Percentiles rank a stretch among this genome's conserved stretches.
Conservation (phyloP, 306 rosid species). For the Lotus japonicus region DNA sequence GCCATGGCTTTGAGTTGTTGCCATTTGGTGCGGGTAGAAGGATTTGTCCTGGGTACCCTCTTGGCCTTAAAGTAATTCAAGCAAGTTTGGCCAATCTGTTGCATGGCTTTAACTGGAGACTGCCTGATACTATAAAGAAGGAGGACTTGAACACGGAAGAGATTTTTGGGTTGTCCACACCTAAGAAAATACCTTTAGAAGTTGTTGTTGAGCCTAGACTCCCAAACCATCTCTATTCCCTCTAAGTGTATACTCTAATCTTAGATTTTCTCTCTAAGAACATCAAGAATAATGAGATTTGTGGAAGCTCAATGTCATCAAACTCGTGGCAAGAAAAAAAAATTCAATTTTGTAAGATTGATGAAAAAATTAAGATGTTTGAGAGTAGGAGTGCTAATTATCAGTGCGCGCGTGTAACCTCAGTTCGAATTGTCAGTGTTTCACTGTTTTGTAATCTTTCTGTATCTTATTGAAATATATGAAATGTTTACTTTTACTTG, state of each 20-base stretch:
- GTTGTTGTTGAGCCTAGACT: constrained; percentile 51
- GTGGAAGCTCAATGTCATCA: background rate
- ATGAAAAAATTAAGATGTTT: no score
- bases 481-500: no score
- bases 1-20: constrained; percentile 66
- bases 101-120: constrained; percentile 76
- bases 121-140: constrained; percentile 29
- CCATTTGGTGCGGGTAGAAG: constrained; percentile 90
- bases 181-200: constrained; percentile 49
- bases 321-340: background rate
- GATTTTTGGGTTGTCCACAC: constrained; percentile 58
- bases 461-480: no score
- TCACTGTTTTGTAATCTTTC: no score
- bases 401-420: no score
- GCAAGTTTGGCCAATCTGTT: constrained; percentile 69
- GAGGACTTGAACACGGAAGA: constrained; percentile 73
- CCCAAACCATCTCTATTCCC: constrained; percentile 41
- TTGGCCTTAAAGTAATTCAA: constrained; percentile 71
- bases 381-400: no score
- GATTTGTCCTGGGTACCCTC: constrained; percentile 81
- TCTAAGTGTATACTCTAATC: background rate
- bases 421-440: no score
- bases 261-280: background rate
- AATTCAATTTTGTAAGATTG: background rate
- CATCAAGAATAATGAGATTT: background rate